A percentile compares a stretch with the other conserved stretches of the same genome.
These are phyloP conservation scores for Aphanoascus verrucosus DNA, from an alignment of 2,329 filamentous ascomycete genomes.

Conservation along the genomic window DNA sequence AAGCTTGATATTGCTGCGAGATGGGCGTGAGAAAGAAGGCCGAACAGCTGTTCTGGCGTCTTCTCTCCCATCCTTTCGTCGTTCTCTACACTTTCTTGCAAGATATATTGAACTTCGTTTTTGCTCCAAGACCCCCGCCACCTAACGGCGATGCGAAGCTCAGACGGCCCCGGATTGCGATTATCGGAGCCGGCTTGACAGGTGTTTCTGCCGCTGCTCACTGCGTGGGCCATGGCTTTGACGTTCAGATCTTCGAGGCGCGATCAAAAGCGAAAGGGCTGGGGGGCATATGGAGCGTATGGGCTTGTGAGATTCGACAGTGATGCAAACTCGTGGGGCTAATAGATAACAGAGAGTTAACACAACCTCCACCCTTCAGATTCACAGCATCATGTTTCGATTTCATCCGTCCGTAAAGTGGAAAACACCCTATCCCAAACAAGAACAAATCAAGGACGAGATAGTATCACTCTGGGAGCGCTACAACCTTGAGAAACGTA, in stretches of 20 bases:
- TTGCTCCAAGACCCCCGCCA: slow-evolving; percentile 59
- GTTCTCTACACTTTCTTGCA: slow-evolving; percentile 57
- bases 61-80: slow-evolving; percentile 31
- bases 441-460: slow-evolving; percentile 63
- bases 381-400: slow-evolving; percentile 77
- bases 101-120: slow-evolving; percentile 51
- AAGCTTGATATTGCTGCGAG: neutral
- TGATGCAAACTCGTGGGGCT: neutral
- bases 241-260: slow-evolving; percentile 68
- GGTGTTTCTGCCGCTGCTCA: slow-evolving; percentile 68
- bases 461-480: slow-evolving; percentile 62
- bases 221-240: slow-evolving; percentile 75
- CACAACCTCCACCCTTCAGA: slow-evolving; percentile 70
- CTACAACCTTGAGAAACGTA: slow-evolving; percentile 60
- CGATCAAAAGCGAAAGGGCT: slow-evolving; percentile 51
- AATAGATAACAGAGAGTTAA: slow-evolving; percentile 53
- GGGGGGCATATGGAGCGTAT: slow-evolving; percentile 70
- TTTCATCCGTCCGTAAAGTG: slow-evolving; percentile 74
- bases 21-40: slow-evolving; percentile 4
- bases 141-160: slow-evolving; percentile 41
- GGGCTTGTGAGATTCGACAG: slow-evolving; percentile 20
- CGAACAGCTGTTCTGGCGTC: neutral
- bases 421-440: slow-evolving; percentile 64
- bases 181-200: slow-evolving; percentile 64
- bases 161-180: slow-evolving; percentile 54